Conservation (phyloP, 352 stramenopile genomes). For the Globisporangium perplexum region DNA sequence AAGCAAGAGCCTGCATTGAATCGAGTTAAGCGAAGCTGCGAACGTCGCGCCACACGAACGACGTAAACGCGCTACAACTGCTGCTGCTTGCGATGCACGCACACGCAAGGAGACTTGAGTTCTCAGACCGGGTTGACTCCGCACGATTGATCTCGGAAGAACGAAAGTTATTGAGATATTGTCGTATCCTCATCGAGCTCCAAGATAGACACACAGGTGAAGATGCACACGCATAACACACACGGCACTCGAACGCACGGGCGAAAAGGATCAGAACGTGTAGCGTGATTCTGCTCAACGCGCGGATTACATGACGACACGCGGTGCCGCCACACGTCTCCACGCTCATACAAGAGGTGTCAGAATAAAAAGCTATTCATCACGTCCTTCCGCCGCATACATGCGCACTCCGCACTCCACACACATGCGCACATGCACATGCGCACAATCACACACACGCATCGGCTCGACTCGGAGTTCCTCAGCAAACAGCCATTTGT, state of each 20-base stretch:
- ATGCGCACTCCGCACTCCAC: no score
- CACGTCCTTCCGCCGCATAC: conserved; percentile 30
- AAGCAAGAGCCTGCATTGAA: no score
- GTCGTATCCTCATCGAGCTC: conserved; percentile 72
- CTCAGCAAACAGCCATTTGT: conserved; percentile 88
- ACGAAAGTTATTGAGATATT: conserved; percentile 86
- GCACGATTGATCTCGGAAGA: conserved; percentile 61
- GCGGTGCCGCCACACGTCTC: conserved; percentile 45
- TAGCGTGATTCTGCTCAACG: conserved; percentile 84
- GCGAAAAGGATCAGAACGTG: conserved; percentile 39
- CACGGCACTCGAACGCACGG: neutral
- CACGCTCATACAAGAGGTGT: conserved; percentile 90
- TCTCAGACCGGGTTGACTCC: conserved; percentile 16
- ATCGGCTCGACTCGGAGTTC: conserved; percentile 26
- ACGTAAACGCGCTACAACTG: no score
- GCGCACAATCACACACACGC: conserved; percentile 6
- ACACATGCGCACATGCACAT: conserved; percentile 5
- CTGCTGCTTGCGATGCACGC: no score
- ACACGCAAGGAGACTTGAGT: neutral
- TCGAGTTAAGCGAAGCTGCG: no score
- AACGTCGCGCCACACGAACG: no score
- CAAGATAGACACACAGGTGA: neutral
- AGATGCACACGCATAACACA: conserved; percentile 7
- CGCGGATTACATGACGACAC: conserved; percentile 35
- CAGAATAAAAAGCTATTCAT: conserved; percentile 90